Percentiles rank a stretch among this genome's conserved stretches.
Evolutionary conservation across 805 yeast genomes (phyloP).

Genomic region (Kazachstania psychrophila): DNA sequence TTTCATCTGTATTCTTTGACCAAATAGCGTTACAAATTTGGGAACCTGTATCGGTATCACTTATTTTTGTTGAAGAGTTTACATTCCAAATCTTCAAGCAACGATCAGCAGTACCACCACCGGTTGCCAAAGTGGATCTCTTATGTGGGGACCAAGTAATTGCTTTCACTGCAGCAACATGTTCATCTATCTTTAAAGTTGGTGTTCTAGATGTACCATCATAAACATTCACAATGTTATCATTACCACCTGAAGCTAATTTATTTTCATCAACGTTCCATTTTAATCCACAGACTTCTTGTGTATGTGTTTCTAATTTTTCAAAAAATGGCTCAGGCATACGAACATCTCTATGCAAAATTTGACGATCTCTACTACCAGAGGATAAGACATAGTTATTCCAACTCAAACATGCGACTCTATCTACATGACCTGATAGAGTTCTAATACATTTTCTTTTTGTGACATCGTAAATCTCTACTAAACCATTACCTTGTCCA

Average conservation of each 20-base stretch:
- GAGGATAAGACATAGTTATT: conserved; percentile 80
- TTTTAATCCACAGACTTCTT: conserved; percentile 91
- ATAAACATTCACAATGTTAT: conserved; percentile 78
- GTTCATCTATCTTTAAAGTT: conserved; percentile 64
- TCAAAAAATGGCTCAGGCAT: conserved; percentile 73
- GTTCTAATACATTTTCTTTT: conserved; percentile 75
- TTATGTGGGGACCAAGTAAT: conserved; percentile 97
- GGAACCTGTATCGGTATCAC: conserved; percentile 89
- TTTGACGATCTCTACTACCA: conserved; percentile 78
- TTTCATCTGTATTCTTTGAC: conserved; percentile 86
- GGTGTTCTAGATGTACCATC: conserved; percentile 66
- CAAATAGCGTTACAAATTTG: conserved; percentile 92
- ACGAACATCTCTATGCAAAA: conserved; percentile 86
- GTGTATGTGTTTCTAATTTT: conserved; percentile 66
- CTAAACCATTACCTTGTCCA: conserved; percentile 79
- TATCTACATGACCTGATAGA: conserved; percentile 80
- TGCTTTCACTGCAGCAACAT: conserved; percentile 93
- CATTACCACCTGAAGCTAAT: conserved; percentile 93
- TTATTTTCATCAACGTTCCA: conserved; percentile 91
- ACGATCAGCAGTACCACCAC: conserved; percentile 95
- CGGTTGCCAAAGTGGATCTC: conserved; percentile 84
- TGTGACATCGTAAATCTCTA: conserved; percentile 91
- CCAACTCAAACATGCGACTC: conserved; percentile 90
- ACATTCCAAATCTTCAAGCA: conserved; percentile 90
- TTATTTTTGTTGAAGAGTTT: conserved; percentile 57